Evolutionary conservation across 129 eudicot genomes (phyloP).

Genomic region (Tanacetum coccineum): DNA sequence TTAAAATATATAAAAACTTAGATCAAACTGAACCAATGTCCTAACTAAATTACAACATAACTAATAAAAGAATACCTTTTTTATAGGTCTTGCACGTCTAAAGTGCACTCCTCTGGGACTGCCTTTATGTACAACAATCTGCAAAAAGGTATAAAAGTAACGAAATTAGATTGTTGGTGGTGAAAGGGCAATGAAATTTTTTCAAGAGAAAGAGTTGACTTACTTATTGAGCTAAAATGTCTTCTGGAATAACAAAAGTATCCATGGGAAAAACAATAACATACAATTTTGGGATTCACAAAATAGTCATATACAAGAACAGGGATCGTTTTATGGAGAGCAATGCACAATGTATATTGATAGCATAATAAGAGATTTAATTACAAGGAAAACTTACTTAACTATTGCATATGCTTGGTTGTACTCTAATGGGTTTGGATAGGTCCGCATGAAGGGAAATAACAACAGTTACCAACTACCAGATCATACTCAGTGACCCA

Average conservation of each 20-base stretch:
- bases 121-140: no score
- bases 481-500: background rate
- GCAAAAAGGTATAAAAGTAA: slow-evolving; percentile 15
- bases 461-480: slow-evolving; percentile 14
- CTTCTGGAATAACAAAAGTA: slow-evolving; percentile 82
- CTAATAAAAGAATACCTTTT: slow-evolving; percentile 43
- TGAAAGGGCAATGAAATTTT: slow-evolving; percentile 5
- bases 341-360: slow-evolving; percentile 4
- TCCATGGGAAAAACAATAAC: slow-evolving; percentile 38
- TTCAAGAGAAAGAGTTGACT: slow-evolving; percentile 17
- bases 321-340: background rate
- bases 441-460: slow-evolving; percentile 45
- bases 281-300: background rate
- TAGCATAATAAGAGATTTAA: slow-evolving; percentile 6
- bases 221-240: slow-evolving; percentile 70
- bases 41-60: background rate
- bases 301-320: no score
- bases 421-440: slow-evolving; percentile 91
- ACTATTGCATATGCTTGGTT: no score
- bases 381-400: no score
- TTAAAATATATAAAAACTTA: slow-evolving; percentile 17
- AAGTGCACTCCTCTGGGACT: slow-evolving; percentile 87
- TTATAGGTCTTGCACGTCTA: slow-evolving; percentile 93
- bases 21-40: slow-evolving; percentile 9
- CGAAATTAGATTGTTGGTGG: background rate